Percentiles rank a stretch among this genome's conserved stretches.
These are phyloP conservation scores for Leccinum subrobustum DNA, from an alignment of 1,284 basidiomycete species.

Conservation along the genomic window DNA sequence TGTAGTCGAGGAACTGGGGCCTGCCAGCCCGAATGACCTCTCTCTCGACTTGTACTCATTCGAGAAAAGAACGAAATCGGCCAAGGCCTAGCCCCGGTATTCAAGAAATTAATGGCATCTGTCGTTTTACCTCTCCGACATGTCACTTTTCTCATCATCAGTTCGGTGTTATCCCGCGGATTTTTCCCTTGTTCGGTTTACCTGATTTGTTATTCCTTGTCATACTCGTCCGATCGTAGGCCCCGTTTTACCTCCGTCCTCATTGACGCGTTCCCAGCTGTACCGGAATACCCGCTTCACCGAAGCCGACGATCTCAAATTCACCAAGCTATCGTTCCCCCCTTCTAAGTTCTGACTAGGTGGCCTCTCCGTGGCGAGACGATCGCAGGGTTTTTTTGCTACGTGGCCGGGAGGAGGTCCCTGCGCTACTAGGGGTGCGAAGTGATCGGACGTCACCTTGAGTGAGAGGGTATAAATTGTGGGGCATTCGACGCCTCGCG, in stretches of 20 bases:
- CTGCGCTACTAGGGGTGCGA: neutral
- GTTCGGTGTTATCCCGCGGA: constrained; percentile 14
- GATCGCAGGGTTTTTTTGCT: neutral
- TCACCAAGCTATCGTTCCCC: neutral
- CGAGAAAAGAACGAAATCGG: neutral
- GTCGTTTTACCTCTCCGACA: neutral
- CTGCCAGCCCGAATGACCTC: constrained; percentile 2
- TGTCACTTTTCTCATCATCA: constrained; percentile 1
- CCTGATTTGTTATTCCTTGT: constrained; percentile 5
- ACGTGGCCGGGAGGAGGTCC: neutral
- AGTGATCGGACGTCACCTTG: constrained; percentile 15
- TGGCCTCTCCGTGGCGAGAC: neutral
- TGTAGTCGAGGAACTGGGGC: constrained; percentile 15
- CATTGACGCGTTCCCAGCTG: constrained; percentile 15
- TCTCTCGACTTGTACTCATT: neutral
- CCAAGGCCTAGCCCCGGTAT: constrained; percentile 16
- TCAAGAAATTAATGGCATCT: constrained; percentile 18
- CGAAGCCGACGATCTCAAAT: constrained; percentile 14
- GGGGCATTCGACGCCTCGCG: constrained; percentile 6
- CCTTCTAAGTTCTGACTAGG: neutral
- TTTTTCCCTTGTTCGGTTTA: constrained; percentile 1
- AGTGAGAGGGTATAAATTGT: constrained; percentile 17
- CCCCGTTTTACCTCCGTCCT: constrained; percentile 16
- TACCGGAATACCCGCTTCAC: constrained; percentile 22
- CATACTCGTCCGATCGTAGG: constrained; percentile 13